Conservation (phyloP, 1,284 basidiomycete genomes). For the Ceratobasidium sp. region DNA sequence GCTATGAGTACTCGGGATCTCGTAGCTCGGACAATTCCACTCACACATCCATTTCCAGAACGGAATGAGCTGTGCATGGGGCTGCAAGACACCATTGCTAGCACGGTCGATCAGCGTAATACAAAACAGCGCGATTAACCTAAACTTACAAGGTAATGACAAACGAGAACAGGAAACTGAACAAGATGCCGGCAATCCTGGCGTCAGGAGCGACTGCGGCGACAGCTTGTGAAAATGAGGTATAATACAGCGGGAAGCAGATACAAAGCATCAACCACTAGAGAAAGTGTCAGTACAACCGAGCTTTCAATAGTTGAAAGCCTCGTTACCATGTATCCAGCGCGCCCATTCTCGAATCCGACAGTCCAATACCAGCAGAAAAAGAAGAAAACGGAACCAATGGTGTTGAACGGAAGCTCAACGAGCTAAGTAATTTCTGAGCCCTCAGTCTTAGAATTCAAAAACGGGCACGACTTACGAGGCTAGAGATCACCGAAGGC, state of each 20-base stretch:
- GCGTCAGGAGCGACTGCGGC: conserved; percentile 73
- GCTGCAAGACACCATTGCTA: conserved; percentile 73
- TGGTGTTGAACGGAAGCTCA: conserved; percentile 70
- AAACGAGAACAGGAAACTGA: conserved; percentile 70
- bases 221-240: conserved; percentile 69
- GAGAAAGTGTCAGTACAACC: not conserved
- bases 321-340: conserved; percentile 69
- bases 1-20: not conserved
- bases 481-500: conserved; percentile 58
- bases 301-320: conserved; percentile 47
- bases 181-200: conserved; percentile 72
- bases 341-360: conserved; percentile 62
- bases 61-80: conserved; percentile 65
- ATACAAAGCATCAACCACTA: conserved; percentile 59
- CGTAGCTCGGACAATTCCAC: not conserved
- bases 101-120: conserved; percentile 15
- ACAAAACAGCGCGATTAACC: conserved; percentile 17
- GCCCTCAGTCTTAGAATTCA: no score
- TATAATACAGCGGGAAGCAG: conserved; percentile 67
- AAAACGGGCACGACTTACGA: not conserved
- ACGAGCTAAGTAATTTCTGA: conserved; percentile 27
- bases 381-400: conserved; percentile 68
- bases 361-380: conserved; percentile 78
- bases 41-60: conserved; percentile 85
- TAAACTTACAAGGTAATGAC: conserved; percentile 69